phyloP scores from a whole-genome alignment of 345 rosid genomes.

The Gossypium longicalyx region DNA sequence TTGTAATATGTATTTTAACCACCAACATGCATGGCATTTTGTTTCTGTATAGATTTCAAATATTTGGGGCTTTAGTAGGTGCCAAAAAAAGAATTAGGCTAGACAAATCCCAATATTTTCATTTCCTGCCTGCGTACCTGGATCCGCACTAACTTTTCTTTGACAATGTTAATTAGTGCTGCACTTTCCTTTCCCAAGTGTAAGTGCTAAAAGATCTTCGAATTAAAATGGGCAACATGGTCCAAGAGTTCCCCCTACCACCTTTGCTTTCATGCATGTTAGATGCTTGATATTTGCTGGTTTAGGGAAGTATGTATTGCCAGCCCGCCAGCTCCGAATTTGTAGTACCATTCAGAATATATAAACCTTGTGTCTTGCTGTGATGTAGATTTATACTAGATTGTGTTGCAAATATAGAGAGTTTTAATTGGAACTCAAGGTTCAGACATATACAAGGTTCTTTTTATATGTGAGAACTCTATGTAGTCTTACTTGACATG shows the following conservation, averaged over 20 bases:
- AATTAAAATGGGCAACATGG: background rate
- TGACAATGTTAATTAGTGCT: background rate
- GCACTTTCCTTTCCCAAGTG: background rate
- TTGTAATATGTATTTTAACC: background rate
- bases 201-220: background rate
- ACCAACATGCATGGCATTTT: background rate
- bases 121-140: background rate
- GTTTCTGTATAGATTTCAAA: background rate
- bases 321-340: background rate
- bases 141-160: background rate
- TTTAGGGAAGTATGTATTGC: background rate
- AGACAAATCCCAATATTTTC: background rate
- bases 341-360: background rate
- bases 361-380: background rate
- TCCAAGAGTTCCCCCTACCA: background rate
- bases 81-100: no score
- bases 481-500: background rate
- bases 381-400: background rate
- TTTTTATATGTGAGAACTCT: background rate
- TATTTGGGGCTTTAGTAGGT: no score
- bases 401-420: background rate
- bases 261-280: background rate
- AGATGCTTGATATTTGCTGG: background rate
- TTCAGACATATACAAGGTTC: background rate
- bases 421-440: background rate